Percentiles rank a stretch among this genome's conserved stretches.
phyloP scores from a whole-genome alignment of 1,284 basidiomycete genomes.

The Irpex rosettiformis region DNA sequence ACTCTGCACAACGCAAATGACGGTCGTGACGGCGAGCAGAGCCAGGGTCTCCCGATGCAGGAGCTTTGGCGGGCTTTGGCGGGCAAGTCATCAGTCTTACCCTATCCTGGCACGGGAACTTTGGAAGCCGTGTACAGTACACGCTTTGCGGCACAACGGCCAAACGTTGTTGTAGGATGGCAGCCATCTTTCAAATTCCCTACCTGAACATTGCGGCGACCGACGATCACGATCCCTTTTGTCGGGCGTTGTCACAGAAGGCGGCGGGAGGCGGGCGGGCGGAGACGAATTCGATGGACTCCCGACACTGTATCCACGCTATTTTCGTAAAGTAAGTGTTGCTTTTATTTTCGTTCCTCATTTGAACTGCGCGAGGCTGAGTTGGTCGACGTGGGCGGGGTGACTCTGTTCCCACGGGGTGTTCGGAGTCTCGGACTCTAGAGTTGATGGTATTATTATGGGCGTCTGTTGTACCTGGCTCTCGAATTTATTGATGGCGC shows the following conservation, averaged over 20 bases:
- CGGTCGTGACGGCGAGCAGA: not conserved
- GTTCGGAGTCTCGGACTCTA: not conserved
- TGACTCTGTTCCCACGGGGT: not conserved
- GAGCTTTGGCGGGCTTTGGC: not conserved
- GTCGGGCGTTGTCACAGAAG: no score
- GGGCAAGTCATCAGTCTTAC: not conserved
- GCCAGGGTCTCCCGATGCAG: not conserved
- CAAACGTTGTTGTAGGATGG: not conserved
- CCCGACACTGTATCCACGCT: no score
- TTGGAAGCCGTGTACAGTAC: not conserved
- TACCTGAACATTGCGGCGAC: not conserved
- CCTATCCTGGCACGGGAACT: not conserved
- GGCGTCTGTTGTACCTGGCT: not conserved
- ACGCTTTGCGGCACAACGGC: not conserved
- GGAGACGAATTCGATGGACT: no score
- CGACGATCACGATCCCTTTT: not conserved
- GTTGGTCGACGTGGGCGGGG: not conserved
- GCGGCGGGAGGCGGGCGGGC: not conserved
- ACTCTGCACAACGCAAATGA: not conserved
- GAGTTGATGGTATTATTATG: not conserved
- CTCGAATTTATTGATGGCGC: slow-evolving; percentile 1
- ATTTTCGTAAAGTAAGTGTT: not conserved
- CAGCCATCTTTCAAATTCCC: not conserved
- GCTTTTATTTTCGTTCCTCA: not conserved
- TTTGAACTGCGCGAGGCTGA: not conserved